Conservation (phyloP, 1,284 basidiomycete genomes). For the Cystobasidiaceae sp. region DNA sequence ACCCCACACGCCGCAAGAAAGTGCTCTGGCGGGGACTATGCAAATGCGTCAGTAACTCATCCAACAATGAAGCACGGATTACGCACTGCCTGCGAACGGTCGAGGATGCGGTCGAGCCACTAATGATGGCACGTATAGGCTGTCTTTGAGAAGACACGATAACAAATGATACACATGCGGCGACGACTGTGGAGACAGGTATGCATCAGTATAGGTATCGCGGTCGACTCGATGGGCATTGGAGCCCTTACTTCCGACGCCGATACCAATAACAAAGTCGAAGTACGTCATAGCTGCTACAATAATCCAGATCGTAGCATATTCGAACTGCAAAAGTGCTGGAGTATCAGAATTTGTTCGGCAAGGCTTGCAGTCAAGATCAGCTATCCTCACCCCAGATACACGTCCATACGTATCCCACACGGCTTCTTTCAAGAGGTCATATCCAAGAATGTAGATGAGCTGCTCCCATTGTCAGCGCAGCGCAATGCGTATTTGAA, state of each 20-base stretch:
- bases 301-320: constrained; percentile 54
- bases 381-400: constrained; percentile 3
- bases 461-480: constrained; percentile 47
- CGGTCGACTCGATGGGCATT: constrained; percentile 62
- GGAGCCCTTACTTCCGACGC: constrained; percentile 66
- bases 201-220: constrained; percentile 1
- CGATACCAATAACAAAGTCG: constrained; percentile 90
- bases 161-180: constrained; percentile 84
- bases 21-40: constrained; percentile 58
- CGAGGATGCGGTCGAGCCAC: constrained; percentile 29
- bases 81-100: constrained; percentile 50
- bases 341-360: background rate
- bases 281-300: constrained; percentile 67
- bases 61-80: background rate
- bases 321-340: constrained; percentile 60
- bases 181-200: constrained; percentile 23
- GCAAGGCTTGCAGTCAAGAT: background rate
- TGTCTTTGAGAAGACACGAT: constrained; percentile 78
- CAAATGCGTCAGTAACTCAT: background rate
- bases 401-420: constrained; percentile 93
- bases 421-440: constrained; percentile 87
- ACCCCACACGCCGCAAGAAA: constrained; percentile 84
- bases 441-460: constrained; percentile 91
- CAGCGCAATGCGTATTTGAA: background rate
- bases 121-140: constrained; percentile 63